phyloP scores from a whole-genome alignment of 2,329 filamentous ascomycete genomes.

The Calonectria honghensis region DNA sequence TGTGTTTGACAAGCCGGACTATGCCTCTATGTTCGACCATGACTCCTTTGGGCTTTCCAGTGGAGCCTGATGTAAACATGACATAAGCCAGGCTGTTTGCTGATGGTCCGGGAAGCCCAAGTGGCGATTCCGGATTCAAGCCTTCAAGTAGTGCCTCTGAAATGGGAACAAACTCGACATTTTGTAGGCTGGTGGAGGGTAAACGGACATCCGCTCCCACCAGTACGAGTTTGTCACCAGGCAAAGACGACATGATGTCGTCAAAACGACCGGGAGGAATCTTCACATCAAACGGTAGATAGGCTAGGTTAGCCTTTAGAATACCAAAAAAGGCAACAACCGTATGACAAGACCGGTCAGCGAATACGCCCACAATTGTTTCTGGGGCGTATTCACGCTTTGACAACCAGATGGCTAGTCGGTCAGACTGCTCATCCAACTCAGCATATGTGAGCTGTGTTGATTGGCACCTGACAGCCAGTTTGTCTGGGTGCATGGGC shows the following conservation, averaged over 20 bases:
- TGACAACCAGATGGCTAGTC: constrained; percentile 20
- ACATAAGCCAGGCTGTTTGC: constrained; percentile 4
- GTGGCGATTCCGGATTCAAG: no score
- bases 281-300: constrained; percentile 46
- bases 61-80: constrained; percentile 24
- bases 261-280: constrained; percentile 37
- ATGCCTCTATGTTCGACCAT: constrained; percentile 20
- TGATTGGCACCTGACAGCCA: background rate
- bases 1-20: background rate
- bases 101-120: background rate
- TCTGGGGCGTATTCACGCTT: constrained; percentile 14
- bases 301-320: constrained; percentile 46
- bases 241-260: constrained; percentile 30
- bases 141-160: background rate
- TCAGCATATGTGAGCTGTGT: constrained; percentile 47
- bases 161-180: constrained; percentile 28
- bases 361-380: constrained; percentile 39
- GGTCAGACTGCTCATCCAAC: constrained; percentile 46
- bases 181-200: background rate
- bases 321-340: constrained; percentile 43
- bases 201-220: constrained; percentile 12
- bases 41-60: constrained; percentile 23
- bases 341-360: constrained; percentile 34
- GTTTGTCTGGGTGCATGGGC: background rate
- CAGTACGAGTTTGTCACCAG: constrained; percentile 31